phyloP scores from a whole-genome alignment of 495 filamentous ascomycete species.

The Entonaema liquescens region DNA sequence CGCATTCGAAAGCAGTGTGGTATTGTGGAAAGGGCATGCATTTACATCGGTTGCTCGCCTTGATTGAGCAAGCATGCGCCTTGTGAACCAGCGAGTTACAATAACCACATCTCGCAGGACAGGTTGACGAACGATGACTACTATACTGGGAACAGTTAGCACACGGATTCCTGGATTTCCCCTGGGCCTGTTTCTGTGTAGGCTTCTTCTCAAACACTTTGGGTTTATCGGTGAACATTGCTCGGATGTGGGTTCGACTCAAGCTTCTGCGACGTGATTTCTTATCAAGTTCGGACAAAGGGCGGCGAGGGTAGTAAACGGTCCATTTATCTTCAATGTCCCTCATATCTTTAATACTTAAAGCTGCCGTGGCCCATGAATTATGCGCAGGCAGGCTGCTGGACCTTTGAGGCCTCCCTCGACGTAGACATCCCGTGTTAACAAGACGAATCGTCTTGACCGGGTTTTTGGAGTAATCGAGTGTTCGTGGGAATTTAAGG shows the following conservation, averaged over 20 bases:
- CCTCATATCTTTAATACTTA: neutral
- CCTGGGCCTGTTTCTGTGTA: neutral
- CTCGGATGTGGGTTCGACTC: constrained; percentile 49
- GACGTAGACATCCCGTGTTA: neutral
- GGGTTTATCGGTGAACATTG: constrained; percentile 46
- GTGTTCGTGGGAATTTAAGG: neutral
- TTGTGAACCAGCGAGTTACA: constrained; percentile 44
- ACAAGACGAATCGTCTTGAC: neutral
- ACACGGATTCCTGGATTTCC: constrained; percentile 28
- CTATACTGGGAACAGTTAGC: constrained; percentile 44
- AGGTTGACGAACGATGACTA: constrained; percentile 35
- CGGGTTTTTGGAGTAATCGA: neutral
- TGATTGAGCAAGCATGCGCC: constrained; percentile 42
- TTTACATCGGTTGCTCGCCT: constrained; percentile 50
- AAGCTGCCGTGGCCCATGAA: constrained; percentile 25
- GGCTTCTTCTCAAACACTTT: constrained; percentile 2
- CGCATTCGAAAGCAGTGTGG: constrained; percentile 44
- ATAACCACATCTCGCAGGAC: constrained; percentile 44
- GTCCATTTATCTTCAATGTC: neutral
- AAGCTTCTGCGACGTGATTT: constrained; percentile 50
- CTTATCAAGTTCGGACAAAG: constrained; percentile 43
- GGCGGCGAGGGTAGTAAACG: constrained; percentile 43
- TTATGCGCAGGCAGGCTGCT: constrained; percentile 40
- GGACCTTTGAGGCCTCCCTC: constrained; percentile 25
- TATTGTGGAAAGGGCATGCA: constrained; percentile 50